Base-by-base conservation (phyloP, 148 eudicot species). In the Salicornia ramosissima region DNA sequence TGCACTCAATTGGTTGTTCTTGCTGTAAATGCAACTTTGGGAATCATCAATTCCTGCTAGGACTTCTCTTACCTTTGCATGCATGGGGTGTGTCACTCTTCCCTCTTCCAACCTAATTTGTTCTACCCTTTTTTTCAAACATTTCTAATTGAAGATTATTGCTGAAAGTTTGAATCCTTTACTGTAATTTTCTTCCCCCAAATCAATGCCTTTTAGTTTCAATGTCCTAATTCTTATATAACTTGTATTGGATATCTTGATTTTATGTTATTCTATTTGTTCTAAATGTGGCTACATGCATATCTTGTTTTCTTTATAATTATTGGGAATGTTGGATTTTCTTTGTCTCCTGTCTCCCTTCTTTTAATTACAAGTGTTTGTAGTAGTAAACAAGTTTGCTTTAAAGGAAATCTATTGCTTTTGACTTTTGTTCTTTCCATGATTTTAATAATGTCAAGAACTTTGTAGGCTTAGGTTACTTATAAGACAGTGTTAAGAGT, bases 21-120 rank as follows among this genome's bases (percentile, higher is more conserved):
- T 39, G 13, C 59, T 58, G 36, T 25, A 39, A 25, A 34, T 65
- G 74, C 74, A 31, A 55, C 65, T 71, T 49, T 67, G 50, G 70
- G 36, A 56, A 26, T 76, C 74, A 68, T 75, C 80, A 50, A 19
- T 74, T 24, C 64, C 67, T 68, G 64, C 70, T 77, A 79, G 82
- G 87, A 70, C 77, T 76, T 80, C 79, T 78, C 72, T 64, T 56
- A 52, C 80, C 61, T 57, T 79, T 77, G 83, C 85, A 71, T 86
- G 89, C 79, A 86, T 83, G 87, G 89, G 89, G 89, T 86, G 68
- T 79, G 87, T 79, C 67, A 31, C 61, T 24, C 71, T 33, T 64
- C 39, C 42, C 33, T 10, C 50, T 25, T 42, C n/a, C 67, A 15
- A 46, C 64, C 19, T 25, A 21, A 29, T 29, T 33, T 5, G n/a